Evolutionary conservation across 257 asterid genomes (phyloP).

Genomic region (Solanum stenotomum): DNA sequence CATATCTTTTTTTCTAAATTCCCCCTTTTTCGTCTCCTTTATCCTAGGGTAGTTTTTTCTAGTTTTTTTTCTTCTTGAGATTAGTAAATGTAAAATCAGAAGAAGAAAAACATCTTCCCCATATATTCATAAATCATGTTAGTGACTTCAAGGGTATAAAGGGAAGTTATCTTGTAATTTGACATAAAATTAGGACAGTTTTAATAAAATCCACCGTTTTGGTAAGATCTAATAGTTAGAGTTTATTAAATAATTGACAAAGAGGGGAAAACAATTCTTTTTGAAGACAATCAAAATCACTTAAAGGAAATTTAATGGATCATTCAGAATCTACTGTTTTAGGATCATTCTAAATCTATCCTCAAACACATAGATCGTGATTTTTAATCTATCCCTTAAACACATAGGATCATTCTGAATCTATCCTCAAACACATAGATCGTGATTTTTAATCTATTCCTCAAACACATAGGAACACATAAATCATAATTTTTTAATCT

Average conservation of each 20-base stretch:
- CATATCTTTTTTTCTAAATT: neutral
- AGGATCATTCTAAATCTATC: neutral
- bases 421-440: neutral
- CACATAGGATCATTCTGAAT: neutral
- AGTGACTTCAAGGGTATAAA: neutral
- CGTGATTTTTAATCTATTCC: no score
- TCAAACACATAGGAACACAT: neutral
- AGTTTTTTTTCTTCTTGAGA: neutral
- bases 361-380: neutral
- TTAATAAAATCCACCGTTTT: neutral
- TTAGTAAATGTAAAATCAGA: neutral
- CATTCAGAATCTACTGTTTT: neutral
- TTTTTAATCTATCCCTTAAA: neutral
- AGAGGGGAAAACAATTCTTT: neutral
- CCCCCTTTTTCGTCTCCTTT: neutral
- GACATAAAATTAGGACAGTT: neutral
- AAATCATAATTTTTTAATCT: neutral
- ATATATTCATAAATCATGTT: neutral
- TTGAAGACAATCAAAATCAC: neutral
- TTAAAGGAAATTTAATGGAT: no score
- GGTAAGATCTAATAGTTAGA: neutral
- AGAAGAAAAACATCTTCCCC: neutral
- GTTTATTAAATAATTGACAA: neutral
- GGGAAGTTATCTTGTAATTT: neutral
- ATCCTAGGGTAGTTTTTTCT: neutral